Conservation (phyloP, 495 filamentous ascomycete species). For the Tricharina praecox region DNA sequence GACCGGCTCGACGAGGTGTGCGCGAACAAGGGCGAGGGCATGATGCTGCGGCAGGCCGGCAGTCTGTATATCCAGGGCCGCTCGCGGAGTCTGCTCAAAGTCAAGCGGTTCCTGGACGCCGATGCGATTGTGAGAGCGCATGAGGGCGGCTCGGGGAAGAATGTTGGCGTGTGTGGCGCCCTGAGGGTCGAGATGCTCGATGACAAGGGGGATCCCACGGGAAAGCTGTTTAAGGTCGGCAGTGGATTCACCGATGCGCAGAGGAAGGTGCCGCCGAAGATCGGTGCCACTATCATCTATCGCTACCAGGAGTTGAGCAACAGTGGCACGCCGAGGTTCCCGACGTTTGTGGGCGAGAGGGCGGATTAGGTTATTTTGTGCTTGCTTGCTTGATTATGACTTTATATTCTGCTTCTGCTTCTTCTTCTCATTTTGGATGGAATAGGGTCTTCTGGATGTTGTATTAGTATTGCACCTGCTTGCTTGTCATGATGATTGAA, state of each 20-base stretch:
- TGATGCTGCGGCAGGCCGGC: slow-evolving; percentile 24
- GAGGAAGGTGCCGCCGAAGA: slow-evolving; percentile 21
- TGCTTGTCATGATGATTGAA: no score
- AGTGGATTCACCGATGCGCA: slow-evolving; percentile 24
- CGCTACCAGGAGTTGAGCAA: slow-evolving; percentile 25
- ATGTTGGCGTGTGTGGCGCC: slow-evolving; percentile 18
- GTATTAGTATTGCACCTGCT: no score
- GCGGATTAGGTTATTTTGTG: no score
- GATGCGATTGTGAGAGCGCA: slow-evolving; percentile 25
- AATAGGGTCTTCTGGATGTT: no score
- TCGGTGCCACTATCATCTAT: slow-evolving; percentile 20
- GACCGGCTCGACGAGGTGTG: slow-evolving; percentile 19
- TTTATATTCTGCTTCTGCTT: no score
- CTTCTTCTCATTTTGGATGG: no score
- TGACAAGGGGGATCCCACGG: slow-evolving; percentile 18
- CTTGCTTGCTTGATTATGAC: no score
- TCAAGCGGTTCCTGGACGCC: slow-evolving; percentile 25
- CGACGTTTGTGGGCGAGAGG: slow-evolving; percentile 21
- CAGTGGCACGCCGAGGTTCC: slow-evolving; percentile 23
- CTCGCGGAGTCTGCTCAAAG: slow-evolving; percentile 20
- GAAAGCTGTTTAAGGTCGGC: slow-evolving; percentile 25
- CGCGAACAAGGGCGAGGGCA: slow-evolving; percentile 18
- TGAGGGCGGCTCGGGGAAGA: slow-evolving; percentile 22
- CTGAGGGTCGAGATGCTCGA: slow-evolving; percentile 25
- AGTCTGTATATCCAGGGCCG: slow-evolving; percentile 21